Evolutionary conservation across 345 rosid species (phyloP).

Genomic region (Eucalyptus paniculata): DNA sequence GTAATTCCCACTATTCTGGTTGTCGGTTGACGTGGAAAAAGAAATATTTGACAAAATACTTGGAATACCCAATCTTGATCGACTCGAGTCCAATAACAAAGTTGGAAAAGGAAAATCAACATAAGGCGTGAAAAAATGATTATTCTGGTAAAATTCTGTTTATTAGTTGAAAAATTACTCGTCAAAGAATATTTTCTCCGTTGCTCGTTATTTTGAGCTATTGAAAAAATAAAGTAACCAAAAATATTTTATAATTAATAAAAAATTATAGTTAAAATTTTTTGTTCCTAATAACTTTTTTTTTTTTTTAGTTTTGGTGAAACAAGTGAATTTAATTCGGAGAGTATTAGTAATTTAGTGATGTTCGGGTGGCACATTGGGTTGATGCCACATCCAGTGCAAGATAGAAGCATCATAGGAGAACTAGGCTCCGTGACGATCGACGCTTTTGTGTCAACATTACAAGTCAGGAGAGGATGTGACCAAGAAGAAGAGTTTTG

Average conservation of each 20-base stretch:
- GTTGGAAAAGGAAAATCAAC: background rate
- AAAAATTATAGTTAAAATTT: background rate
- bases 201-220: background rate
- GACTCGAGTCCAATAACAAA: background rate
- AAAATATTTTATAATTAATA: background rate
- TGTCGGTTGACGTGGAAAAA: background rate
- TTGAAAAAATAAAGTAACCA: background rate
- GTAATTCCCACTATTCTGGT: background rate
- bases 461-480: background rate
- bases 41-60: background rate
- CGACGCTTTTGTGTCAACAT: background rate
- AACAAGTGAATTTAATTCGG: background rate
- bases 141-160: background rate
- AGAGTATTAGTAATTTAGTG: background rate
- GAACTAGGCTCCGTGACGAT: background rate
- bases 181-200: background rate
- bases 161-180: background rate
- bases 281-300: background rate
- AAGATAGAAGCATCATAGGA: background rate
- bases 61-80: background rate
- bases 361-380: background rate
- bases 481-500: background rate
- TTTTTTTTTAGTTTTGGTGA: background rate
- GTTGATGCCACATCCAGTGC: background rate
- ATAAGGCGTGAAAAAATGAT: background rate